These are phyloP conservation scores for Bipolaris zeicola DNA, from an alignment of 2,329 filamentous ascomycete genomes.

Conservation along the genomic window DNA sequence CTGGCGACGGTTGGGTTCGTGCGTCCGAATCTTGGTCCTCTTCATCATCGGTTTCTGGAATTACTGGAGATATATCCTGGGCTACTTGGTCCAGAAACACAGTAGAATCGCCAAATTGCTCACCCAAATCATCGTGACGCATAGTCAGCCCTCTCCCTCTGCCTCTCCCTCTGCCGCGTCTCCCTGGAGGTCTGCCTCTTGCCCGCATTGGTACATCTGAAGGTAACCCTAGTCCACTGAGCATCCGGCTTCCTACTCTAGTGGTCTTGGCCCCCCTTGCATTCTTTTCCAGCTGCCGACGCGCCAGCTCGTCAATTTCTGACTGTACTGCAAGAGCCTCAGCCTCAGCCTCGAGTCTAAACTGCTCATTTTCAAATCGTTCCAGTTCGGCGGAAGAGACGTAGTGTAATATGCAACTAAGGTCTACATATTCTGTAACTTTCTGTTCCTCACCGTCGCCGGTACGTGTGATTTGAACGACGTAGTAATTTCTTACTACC, in stretches of 20 bases:
- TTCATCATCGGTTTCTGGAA: conserved; percentile 21
- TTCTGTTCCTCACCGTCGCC: not conserved
- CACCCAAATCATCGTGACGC: conserved; percentile 4
- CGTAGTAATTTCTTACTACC: conserved; percentile 33
- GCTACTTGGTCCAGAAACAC: conserved; percentile 19
- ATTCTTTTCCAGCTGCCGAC: conserved; percentile 32
- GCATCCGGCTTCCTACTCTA: conserved; percentile 17
- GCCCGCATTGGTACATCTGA: conserved; percentile 12
- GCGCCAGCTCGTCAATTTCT: conserved; percentile 29
- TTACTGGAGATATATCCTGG: conserved; percentile 1
- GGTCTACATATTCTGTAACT: conserved; percentile 32
- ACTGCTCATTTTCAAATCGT: conserved; percentile 42
- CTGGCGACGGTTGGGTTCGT: conserved; percentile 23
- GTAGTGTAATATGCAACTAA: conserved; percentile 37
- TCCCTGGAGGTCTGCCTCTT: conserved; percentile 14
- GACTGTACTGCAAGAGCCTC: conserved; percentile 25
- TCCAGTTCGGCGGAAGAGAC: conserved; percentile 40
- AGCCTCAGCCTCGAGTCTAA: conserved; percentile 34
- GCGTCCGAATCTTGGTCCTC: conserved; percentile 11
- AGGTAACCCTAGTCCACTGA: conserved; percentile 15
- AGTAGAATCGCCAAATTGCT: conserved; percentile 6
- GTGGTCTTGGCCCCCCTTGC: conserved; percentile 16
- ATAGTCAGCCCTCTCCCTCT: conserved; percentile 12
- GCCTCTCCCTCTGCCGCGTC: conserved; percentile 22
- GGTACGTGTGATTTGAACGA: conserved; percentile 25